Conservation (phyloP, 345 rosid genomes). For the Hypericum perforatum region DNA sequence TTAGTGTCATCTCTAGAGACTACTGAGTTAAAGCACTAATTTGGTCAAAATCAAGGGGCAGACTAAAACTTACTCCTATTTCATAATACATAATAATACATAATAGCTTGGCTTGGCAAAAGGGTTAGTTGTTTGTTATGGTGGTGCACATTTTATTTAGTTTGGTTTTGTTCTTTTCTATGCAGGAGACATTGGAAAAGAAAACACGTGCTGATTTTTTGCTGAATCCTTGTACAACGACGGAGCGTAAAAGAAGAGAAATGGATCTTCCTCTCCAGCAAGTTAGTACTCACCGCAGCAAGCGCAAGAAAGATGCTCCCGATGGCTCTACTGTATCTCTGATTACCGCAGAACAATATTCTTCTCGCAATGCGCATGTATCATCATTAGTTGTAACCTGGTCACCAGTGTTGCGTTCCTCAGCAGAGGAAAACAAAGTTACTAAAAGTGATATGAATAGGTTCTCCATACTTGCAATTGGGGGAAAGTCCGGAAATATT, state of each 20-base stretch:
- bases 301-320: background rate
- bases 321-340: constrained; percentile 17
- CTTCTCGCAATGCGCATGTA: constrained; percentile 57
- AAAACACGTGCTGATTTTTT: constrained; percentile 25
- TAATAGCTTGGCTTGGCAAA: too few species aligned
- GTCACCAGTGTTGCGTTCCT: constrained; percentile 56
- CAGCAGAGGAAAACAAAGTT: constrained; percentile 26
- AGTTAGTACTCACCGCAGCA: constrained; percentile 18
- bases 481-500: constrained; percentile 70
- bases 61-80: too few species aligned
- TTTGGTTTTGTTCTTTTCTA: constrained; percentile 6
- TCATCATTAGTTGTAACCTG: constrained; percentile 64
- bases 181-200: constrained; percentile 32
- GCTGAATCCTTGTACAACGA: constrained; percentile 10
- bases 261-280: constrained; percentile 33
- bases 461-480: constrained; percentile 80
- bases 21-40: too few species aligned
- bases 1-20: too few species aligned
- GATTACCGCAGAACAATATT: constrained; percentile 52
- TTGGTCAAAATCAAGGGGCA: too few species aligned
- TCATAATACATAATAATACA: too few species aligned
- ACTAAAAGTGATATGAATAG: constrained; percentile 25
- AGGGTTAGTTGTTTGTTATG: too few species aligned
- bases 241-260: constrained; percentile 35
- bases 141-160: background rate